phyloP scores from a whole-genome alignment of 208 protist species.

The Balamuthia mandrillaris region DNA sequence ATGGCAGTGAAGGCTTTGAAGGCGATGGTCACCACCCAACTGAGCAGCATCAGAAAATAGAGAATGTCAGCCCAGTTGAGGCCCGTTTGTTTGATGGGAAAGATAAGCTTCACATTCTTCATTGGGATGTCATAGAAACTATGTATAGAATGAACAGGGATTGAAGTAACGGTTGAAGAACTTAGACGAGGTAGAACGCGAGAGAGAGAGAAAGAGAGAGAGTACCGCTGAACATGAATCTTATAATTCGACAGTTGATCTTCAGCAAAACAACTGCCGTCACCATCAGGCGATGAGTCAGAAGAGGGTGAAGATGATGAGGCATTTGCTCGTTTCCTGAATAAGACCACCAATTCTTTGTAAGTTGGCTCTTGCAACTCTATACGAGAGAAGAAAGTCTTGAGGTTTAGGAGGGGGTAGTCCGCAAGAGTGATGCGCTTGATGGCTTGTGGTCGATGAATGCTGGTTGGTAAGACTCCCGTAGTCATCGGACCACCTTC shows the following conservation, averaged over 20 bases:
- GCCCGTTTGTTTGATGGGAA: neutral
- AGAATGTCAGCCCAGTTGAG: conserved; percentile 23
- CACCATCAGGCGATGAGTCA: too few relatives aligned
- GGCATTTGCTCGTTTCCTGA: neutral
- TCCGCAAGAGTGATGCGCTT: too few relatives aligned
- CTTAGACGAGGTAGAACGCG: neutral
- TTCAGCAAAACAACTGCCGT: too few relatives aligned
- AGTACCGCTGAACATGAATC: too few relatives aligned
- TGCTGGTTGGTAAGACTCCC: too few relatives aligned
- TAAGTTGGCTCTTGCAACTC: conserved; percentile 32
- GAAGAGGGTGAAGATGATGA: too few relatives aligned
- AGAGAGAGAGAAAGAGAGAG: neutral
- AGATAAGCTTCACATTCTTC: conserved; percentile 30
- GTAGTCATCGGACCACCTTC: too few relatives aligned
- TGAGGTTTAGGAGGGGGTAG: too few relatives aligned
- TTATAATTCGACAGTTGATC: too few relatives aligned
- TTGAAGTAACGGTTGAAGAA: neutral
- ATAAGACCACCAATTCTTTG: conserved; percentile 27
- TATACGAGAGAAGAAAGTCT: too few relatives aligned
- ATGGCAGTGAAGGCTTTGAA: conserved; percentile 37
- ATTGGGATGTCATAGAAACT: conserved; percentile 37
- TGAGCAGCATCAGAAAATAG: conserved; percentile 13
- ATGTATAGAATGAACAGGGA: neutral
- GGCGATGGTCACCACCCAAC: neutral
- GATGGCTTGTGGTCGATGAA: too few relatives aligned